These are phyloP conservation scores for Penicillium aurantiogriseum DNA, from an alignment of 2,329 filamentous ascomycete species.

Conservation along the genomic window DNA sequence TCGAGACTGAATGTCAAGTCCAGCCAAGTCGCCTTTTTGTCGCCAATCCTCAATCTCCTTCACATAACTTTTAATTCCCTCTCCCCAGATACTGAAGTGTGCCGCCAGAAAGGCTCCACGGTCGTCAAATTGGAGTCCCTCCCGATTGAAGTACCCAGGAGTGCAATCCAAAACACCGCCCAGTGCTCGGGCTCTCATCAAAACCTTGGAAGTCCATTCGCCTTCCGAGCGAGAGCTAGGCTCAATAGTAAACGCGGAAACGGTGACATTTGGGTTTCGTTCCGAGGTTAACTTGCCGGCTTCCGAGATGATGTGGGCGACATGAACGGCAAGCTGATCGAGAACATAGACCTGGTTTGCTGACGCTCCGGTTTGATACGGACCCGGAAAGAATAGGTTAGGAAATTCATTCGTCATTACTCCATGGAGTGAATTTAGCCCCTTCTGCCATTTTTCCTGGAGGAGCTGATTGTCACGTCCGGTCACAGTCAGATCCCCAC, in stretches of 20 bases:
- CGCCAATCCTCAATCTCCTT: slow-evolving; percentile 23
- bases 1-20: slow-evolving; percentile 9
- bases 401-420: slow-evolving; percentile 52
- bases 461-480: slow-evolving; percentile 49
- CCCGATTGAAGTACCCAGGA: slow-evolving; percentile 54
- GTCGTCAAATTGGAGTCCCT: slow-evolving; percentile 36
- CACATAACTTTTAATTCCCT: slow-evolving; percentile 35
- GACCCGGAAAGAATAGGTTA: slow-evolving; percentile 53
- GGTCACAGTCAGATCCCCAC: slow-evolving; percentile 39
- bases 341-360: slow-evolving; percentile 42
- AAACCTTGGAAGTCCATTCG: slow-evolving; percentile 46
- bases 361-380: slow-evolving; percentile 43
- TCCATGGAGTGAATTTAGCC: slow-evolving; percentile 55
- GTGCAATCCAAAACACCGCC: slow-evolving; percentile 50
- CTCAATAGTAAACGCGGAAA: slow-evolving; percentile 33
- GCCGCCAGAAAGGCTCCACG: slow-evolving; percentile 32
- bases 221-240: slow-evolving; percentile 49
- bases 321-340: slow-evolving; percentile 42
- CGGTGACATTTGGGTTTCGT: neutral
- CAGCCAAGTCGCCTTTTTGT: slow-evolving; percentile 30
- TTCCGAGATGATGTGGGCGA: slow-evolving; percentile 46
- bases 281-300: slow-evolving; percentile 22
- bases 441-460: slow-evolving; percentile 47
- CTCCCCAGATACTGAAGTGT: slow-evolving; percentile 30
- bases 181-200: slow-evolving; percentile 43